Evolutionary conservation across 768 basidiomycete genomes (phyloP).

Genomic region (button mushroom (Agaricus bisporus)): DNA sequence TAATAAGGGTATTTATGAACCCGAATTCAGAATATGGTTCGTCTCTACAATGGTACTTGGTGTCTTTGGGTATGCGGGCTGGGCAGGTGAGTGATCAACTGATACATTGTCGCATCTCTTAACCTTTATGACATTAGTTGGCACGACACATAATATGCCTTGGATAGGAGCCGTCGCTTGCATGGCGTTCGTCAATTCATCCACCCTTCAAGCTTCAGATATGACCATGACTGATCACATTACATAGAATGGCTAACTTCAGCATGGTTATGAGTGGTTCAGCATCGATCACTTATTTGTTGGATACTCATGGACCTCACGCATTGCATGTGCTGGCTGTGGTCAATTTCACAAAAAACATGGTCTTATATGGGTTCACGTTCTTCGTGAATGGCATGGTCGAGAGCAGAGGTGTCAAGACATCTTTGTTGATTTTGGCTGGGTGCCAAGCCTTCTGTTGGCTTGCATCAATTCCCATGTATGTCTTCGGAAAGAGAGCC

Average conservation of each 20-base stretch:
- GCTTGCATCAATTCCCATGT: constrained; percentile 36
- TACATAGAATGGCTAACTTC: constrained; percentile 34
- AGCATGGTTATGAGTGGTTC: constrained; percentile 37
- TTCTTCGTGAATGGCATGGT: constrained; percentile 41
- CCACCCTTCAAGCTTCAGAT: not conserved
- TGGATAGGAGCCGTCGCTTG: constrained; percentile 41
- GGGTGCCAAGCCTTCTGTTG: constrained; percentile 35
- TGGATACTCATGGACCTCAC: constrained; percentile 37
- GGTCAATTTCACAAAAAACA: constrained; percentile 38
- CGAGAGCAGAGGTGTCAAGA: constrained; percentile 27
- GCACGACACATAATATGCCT: constrained; percentile 32
- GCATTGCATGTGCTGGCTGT: constrained; percentile 36
- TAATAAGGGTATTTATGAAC: constrained; percentile 40
- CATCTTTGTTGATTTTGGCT: constrained; percentile 33
- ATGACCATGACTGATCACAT: not conserved
- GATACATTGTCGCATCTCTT: not conserved
- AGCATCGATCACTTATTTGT: constrained; percentile 37
- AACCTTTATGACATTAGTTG: constrained; percentile 18
- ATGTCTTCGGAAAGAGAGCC: constrained; percentile 36
- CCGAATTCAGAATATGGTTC: constrained; percentile 39
- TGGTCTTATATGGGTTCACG: constrained; percentile 38
- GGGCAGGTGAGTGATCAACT: constrained; percentile 25
- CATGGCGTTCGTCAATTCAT: constrained; percentile 19
- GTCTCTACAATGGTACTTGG: constrained; percentile 35
- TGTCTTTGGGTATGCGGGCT: constrained; percentile 39